Conservation (phyloP, 2,329 filamentous ascomycete species). For the Aspergillus unguis region DNA sequence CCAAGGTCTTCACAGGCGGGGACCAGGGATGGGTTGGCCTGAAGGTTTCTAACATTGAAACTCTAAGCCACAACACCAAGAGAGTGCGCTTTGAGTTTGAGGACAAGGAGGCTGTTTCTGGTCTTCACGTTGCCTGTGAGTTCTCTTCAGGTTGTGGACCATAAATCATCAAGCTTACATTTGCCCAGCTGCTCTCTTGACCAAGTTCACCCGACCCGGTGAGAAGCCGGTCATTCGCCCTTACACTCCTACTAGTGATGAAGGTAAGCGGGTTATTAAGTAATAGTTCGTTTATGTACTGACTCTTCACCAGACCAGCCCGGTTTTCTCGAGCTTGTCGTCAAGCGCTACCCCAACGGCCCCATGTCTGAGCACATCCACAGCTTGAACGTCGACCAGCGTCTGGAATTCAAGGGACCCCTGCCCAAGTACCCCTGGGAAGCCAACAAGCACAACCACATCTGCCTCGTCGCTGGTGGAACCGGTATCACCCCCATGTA, state of each 20-base stretch:
- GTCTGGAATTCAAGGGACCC: slow-evolving; percentile 88
- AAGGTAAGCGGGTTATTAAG: slow-evolving; percentile 50
- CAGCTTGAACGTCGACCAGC: slow-evolving; percentile 74
- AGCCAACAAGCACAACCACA: slow-evolving; percentile 87
- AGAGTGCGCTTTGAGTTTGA: slow-evolving; percentile 82
- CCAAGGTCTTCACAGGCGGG: slow-evolving; percentile 69
- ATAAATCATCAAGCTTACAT: slow-evolving; percentile 6
- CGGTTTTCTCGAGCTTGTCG: slow-evolving; percentile 81
- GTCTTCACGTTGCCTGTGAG: slow-evolving; percentile 72
- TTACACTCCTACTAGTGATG: slow-evolving; percentile 88
- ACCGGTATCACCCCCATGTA: slow-evolving; percentile 98
- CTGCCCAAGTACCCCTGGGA: slow-evolving; percentile 90
- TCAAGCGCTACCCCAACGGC: slow-evolving; percentile 88
- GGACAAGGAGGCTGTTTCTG: slow-evolving; percentile 78
- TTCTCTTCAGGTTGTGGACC: slow-evolving; percentile 7
- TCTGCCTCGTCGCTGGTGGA: slow-evolving; percentile 71
- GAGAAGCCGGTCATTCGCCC: slow-evolving; percentile 85
- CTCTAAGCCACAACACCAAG: slow-evolving; percentile 93
- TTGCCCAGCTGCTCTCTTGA: slow-evolving; percentile 68
- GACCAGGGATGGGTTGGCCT: slow-evolving; percentile 86
- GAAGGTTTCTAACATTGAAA: slow-evolving; percentile 72
- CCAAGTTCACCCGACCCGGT: slow-evolving; percentile 82
- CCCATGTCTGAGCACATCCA: slow-evolving; percentile 91
- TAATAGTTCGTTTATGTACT: background rate
- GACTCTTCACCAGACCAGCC: slow-evolving; percentile 55